Evolutionary conservation across 176 grass and related monocot species (phyloP).

Genomic region (sorghum (Sorghum bicolor)): DNA sequence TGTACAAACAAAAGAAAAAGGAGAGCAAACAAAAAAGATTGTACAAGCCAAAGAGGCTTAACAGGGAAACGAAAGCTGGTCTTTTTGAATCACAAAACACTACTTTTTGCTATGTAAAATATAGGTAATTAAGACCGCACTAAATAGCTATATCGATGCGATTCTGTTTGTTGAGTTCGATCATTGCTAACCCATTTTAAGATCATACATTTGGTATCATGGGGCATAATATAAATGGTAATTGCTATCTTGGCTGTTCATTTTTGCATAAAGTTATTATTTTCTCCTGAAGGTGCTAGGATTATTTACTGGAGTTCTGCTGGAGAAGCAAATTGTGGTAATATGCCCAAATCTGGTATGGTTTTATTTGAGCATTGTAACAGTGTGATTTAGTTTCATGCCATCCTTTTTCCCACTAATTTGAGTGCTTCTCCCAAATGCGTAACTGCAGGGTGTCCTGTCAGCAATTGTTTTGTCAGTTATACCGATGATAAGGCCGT

Average conservation of each 20-base stretch:
- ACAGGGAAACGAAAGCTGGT: background rate
- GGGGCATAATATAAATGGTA: background rate
- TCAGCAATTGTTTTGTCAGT: slow-evolving; percentile 89
- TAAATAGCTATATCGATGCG: background rate
- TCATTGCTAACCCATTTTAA: background rate
- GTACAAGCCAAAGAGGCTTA: background rate
- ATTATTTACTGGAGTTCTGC: slow-evolving; percentile 72
- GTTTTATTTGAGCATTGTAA: slow-evolving; percentile 12
- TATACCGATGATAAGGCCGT: slow-evolving; percentile 94
- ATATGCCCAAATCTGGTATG: slow-evolving; percentile 97
- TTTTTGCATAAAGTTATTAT: slow-evolving; percentile 29
- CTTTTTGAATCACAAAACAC: background rate
- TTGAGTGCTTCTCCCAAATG: slow-evolving; percentile 30
- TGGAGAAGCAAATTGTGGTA: slow-evolving; percentile 93
- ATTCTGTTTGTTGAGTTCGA: slow-evolving; percentile 5
- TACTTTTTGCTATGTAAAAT: background rate
- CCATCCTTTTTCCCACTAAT: slow-evolving; percentile 34
- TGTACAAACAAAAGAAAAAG: background rate
- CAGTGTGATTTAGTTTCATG: slow-evolving; percentile 17
- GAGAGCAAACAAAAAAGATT: background rate
- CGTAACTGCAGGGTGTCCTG: slow-evolving; percentile 78
- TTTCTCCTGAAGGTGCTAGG: slow-evolving; percentile 66
- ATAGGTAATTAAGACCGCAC: background rate
- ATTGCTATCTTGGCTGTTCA: slow-evolving; percentile 6
- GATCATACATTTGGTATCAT: background rate